Base-by-base conservation (phyloP, 345 rosid species). In the Sisymbrium irio region DNA sequence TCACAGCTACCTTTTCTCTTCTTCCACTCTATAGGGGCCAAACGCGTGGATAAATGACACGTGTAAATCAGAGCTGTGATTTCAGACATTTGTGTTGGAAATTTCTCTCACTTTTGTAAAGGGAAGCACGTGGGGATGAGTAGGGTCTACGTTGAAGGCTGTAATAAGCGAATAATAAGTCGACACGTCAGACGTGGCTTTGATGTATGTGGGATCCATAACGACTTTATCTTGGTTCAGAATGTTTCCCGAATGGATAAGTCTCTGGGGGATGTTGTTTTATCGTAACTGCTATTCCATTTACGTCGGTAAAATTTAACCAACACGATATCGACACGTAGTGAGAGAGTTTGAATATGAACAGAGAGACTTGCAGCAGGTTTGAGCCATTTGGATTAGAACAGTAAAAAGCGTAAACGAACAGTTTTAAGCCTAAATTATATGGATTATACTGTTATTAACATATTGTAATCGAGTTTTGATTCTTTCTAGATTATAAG, bases 191-290 rank as follows among this genome's bases (percentile, higher is more conserved):
- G 10, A 19, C 37, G 71, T 41, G 36, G 50, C 7, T 36, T 7
- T 56, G 41, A 33, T 33, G n/a, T 10, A 22, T 3, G 53, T 58
- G 61, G 78, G 73, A 59, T 73, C 67, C 50, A 20, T 36, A 35
- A 4, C n/a, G 25, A 57, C 35, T 57, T 22, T 28, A 47, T 55
- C 71, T 46, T 65, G 73, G 78, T 57, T 74, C 73, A 74, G 67
- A 74, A 74, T 66, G 78, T 74, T 57, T 74, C 67, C 72, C 17
- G 17, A 56, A 46, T 56, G 72, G 72, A 66, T 74, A 74, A 66
- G 60, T 35, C 22, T 65, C 37, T 50, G 6, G 1, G 66, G 49
- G 47, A 19, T 46, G 40, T 32, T 71, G 11, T 40, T 72, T 51
- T 20, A 45, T 54, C 55, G 13, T 32, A n/a, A 20, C 11, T 53